A percentile compares a stretch with the other conserved stretches of the same genome.
Conservation (phyloP, 2,329 filamentous ascomycete genomes). For the Chaetomium strumarium region DNA sequence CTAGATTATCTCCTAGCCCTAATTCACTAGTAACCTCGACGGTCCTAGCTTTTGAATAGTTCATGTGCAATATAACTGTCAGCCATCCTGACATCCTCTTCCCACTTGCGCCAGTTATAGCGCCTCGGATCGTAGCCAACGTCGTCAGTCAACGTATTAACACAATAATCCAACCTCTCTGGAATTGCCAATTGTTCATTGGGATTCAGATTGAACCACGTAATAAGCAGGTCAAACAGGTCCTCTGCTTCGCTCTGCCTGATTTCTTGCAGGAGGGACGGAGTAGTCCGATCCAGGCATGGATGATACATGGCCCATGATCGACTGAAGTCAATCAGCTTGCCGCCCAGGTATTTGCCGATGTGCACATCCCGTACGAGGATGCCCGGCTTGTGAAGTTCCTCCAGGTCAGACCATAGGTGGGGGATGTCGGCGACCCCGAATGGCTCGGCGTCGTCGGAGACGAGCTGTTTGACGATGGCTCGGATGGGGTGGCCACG, state of each 20-base stretch:
- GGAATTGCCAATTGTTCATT: not conserved
- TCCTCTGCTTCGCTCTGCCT: not conserved
- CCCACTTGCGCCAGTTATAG: not conserved
- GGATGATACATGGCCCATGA: slow-evolving; percentile 12
- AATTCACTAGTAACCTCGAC: no score
- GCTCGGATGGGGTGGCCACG: not conserved
- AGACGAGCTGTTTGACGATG: slow-evolving; percentile 11
- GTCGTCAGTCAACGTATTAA: not conserved
- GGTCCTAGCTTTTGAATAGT: no score
- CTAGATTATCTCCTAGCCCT: no score
- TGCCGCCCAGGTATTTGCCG: slow-evolving; percentile 8
- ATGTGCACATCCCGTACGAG: slow-evolving; percentile 7
- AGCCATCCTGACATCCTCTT: not conserved
- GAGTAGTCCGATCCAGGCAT: not conserved
- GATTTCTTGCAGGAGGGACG: not conserved
- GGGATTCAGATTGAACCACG: not conserved
- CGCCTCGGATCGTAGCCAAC: not conserved
- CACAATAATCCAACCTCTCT: not conserved
- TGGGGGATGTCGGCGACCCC: not conserved
- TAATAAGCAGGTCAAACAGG: not conserved
- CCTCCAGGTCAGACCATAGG: slow-evolving; percentile 11
- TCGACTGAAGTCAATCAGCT: slow-evolving; percentile 15
- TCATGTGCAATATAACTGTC: no score
- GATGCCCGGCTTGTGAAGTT: slow-evolving; percentile 12
- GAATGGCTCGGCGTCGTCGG: not conserved